phyloP scores from a whole-genome alignment of 768 basidiomycete genomes.

The Cystoderma amianthinum region DNA sequence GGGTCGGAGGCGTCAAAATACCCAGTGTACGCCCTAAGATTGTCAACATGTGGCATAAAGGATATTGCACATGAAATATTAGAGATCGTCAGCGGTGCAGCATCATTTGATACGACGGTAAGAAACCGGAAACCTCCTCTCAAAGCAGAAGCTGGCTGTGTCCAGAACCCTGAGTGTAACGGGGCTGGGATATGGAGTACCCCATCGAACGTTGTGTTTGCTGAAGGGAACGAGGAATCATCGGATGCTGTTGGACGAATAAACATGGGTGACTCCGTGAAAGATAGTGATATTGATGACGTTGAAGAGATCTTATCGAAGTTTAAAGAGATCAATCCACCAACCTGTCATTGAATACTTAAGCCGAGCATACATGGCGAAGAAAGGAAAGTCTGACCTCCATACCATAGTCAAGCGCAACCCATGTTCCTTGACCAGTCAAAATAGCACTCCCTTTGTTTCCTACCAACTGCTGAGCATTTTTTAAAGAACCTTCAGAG shows the following conservation, averaged over 20 bases:
- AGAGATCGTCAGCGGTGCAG: constrained; percentile 28
- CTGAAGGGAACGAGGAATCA: constrained; percentile 43
- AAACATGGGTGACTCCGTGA: constrained; percentile 51
- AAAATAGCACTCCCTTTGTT: constrained; percentile 31
- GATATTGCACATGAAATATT: constrained; percentile 45
- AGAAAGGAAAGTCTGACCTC: constrained; percentile 27
- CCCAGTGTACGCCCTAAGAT: constrained; percentile 41
- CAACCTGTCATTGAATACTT: constrained; percentile 27
- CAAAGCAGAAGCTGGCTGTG: constrained; percentile 34
- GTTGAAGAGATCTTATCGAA: constrained; percentile 23
- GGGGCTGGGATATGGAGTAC: constrained; percentile 33
- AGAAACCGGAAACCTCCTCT: constrained; percentile 51
- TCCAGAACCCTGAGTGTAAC: constrained; percentile 33
- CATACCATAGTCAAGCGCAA: constrained; percentile 48
- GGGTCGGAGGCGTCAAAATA: constrained; percentile 46
- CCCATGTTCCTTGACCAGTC: constrained; percentile 31
- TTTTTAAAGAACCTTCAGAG: constrained; percentile 24
- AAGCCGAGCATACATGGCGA: background rate
- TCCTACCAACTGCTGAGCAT: constrained; percentile 23
- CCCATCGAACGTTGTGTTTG: constrained; percentile 32
- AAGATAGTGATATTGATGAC: constrained; percentile 41
- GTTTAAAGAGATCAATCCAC: constrained; percentile 44
- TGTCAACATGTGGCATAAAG: constrained; percentile 45
- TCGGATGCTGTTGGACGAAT: constrained; percentile 46
- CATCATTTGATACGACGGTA: constrained; percentile 33